Evolutionary conservation across 2,329 filamentous ascomycete genomes (phyloP).

Genomic region (Apiospora hydei): DNA sequence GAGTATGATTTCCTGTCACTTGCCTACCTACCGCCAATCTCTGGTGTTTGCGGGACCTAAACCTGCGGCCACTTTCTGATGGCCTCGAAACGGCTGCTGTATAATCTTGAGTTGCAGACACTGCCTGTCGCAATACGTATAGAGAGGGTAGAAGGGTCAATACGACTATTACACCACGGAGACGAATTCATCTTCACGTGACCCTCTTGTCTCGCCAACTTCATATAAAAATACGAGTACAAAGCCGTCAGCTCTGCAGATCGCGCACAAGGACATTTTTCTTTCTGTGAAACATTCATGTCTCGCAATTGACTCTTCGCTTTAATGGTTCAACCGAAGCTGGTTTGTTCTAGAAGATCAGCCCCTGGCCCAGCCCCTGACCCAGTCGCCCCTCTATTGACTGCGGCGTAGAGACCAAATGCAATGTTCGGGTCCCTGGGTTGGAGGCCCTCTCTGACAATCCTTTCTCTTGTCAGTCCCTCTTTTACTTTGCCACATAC

Average conservation of each 20-base stretch:
- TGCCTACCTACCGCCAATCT: not conserved
- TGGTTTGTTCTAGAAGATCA: conserved; percentile 10
- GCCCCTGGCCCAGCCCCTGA: not conserved
- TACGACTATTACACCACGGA: not conserved
- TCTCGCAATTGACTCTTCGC: not conserved
- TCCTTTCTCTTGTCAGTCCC: not conserved
- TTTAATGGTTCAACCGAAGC: not conserved
- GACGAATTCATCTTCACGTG: not conserved
- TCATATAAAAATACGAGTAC: not conserved
- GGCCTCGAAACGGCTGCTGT: not conserved
- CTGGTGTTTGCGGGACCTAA: not conserved
- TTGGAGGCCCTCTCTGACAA: not conserved
- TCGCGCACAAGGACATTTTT: not conserved
- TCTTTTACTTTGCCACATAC: not conserved
- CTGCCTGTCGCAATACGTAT: not conserved
- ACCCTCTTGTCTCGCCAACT: not conserved
- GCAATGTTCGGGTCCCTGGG: not conserved
- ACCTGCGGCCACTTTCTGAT: not conserved
- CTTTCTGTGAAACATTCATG: not conserved
- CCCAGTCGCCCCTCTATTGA: not conserved
- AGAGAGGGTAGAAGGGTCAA: no score
- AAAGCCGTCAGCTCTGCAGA: not conserved
- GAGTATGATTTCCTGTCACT: not conserved
- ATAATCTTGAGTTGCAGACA: not conserved
- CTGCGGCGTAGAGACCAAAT: not conserved